A percentile compares a stretch with the other conserved stretches of the same genome.
Conservation (phyloP, 345 rosid genomes). For the Eucalyptus regnans region DNA sequence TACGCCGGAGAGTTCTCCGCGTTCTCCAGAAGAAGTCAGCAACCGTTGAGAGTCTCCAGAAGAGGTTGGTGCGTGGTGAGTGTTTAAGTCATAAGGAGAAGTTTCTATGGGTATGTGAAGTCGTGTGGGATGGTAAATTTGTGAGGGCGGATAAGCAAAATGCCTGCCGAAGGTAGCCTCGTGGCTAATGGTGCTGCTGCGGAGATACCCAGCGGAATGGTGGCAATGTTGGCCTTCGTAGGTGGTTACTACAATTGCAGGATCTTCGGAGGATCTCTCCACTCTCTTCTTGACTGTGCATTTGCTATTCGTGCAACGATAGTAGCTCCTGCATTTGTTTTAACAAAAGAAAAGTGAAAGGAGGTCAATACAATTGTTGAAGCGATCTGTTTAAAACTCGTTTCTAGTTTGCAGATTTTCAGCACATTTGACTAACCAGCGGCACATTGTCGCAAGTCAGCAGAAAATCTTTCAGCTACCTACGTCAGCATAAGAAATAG, state of each 20-base stretch:
- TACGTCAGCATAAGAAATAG: not conserved
- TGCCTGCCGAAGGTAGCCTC: constrained; percentile 25
- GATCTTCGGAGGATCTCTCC: constrained; percentile 84
- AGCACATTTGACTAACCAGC: not conserved
- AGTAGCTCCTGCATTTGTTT: constrained; percentile 63
- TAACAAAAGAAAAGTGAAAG: not conserved
- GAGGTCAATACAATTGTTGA: not conserved
- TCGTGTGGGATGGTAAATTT: constrained; percentile 31
- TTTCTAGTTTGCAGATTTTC: not conserved
- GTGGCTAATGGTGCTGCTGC: constrained; percentile 46
- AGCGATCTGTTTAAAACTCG: not conserved
- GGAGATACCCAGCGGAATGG: constrained; percentile 70
- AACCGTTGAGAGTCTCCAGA: not conserved
- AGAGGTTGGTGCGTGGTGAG: not conserved
- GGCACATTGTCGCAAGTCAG: not conserved
- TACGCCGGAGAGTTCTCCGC: not conserved
- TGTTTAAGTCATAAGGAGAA: constrained; percentile 1
- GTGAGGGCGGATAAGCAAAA: constrained; percentile 35
- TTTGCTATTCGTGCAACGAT: constrained; percentile 83
- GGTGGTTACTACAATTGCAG: constrained; percentile 74
- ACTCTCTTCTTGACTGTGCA: constrained; percentile 98
- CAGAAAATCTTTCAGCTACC: not conserved
- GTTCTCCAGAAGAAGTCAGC: constrained; percentile 7
- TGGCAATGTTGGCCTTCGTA: constrained; percentile 99
- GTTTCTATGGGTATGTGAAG: constrained; percentile 25